phyloP scores from a whole-genome alignment of 257 asterid genomes.

The Ilex aquifolium region DNA sequence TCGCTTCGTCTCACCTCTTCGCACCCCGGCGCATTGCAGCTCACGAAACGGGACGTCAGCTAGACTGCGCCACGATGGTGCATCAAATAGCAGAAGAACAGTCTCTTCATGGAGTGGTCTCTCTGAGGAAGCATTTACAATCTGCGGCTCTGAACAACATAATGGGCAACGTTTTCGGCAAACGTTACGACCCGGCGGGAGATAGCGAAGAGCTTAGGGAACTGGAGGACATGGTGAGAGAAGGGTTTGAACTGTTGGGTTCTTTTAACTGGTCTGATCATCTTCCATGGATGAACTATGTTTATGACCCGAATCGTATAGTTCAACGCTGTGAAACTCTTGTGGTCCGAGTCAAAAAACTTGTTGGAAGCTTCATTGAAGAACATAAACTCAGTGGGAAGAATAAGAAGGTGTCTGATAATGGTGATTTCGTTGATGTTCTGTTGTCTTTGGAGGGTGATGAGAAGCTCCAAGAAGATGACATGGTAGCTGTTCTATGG shows the following conservation, averaged over 20 bases:
- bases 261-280: constrained; percentile 58
- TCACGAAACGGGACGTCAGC: constrained; percentile 33
- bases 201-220: constrained; percentile 29
- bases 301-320: constrained; percentile 38
- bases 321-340: constrained; percentile 29
- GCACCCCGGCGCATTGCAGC: constrained; percentile 41
- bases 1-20: constrained; percentile 42
- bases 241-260: constrained; percentile 57
- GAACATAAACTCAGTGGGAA: constrained; percentile 25
- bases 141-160: constrained; percentile 40
- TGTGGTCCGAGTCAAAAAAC: constrained; percentile 31
- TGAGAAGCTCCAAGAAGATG: constrained; percentile 65
- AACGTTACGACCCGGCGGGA: constrained; percentile 25
- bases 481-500: constrained; percentile 81
- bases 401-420: constrained; percentile 4
- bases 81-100: constrained; percentile 27
- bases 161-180: constrained; percentile 48
- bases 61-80: constrained; percentile 38
- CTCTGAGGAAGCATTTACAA: constrained; percentile 38
- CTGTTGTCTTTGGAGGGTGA: constrained; percentile 63
- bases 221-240: constrained; percentile 38
- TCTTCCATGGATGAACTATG: constrained; percentile 43
- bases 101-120: constrained; percentile 10
- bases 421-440: constrained; percentile 58
- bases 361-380: constrained; percentile 30